phyloP scores from a whole-genome alignment of 2,329 filamentous ascomycete species.

The Fusarium paranaense region DNA sequence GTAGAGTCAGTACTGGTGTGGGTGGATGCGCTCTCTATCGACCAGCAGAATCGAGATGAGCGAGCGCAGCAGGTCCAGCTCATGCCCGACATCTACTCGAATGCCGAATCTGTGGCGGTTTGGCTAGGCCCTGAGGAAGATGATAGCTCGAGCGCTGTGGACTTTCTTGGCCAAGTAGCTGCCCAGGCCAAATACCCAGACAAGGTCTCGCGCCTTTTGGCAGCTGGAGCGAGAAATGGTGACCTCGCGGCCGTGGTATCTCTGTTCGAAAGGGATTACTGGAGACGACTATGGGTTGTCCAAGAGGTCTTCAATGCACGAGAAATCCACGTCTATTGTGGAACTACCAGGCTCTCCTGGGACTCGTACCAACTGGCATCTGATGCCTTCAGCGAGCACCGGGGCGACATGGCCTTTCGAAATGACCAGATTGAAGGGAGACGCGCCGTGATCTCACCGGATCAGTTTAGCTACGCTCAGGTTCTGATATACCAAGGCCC shows the following conservation, averaged over 20 bases:
- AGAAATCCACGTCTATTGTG: constrained; percentile 15
- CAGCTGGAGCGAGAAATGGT: background rate
- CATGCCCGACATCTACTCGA: constrained; percentile 17
- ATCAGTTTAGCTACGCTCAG: constrained; percentile 18
- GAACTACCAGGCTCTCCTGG: constrained; percentile 7
- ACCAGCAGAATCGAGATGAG: constrained; percentile 6
- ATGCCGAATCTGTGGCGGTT: constrained; percentile 13
- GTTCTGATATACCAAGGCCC: constrained; percentile 19
- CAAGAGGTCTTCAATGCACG: constrained; percentile 28
- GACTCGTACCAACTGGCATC: constrained; percentile 5
- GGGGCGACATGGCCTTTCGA: constrained; percentile 9
- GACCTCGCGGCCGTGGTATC: constrained; percentile 20
- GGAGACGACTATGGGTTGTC: constrained; percentile 22
- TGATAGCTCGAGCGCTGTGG: constrained; percentile 4
- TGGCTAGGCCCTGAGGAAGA: constrained; percentile 28
- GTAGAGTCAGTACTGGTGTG: constrained; percentile 10
- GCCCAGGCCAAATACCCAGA: background rate
- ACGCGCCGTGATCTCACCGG: background rate
- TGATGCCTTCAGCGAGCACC: background rate
- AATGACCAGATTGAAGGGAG: background rate
- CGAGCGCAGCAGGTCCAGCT: constrained; percentile 20
- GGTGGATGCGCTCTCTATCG: constrained; percentile 23
- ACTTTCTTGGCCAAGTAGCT: background rate
- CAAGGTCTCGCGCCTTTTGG: background rate
- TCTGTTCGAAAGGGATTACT: constrained; percentile 22